phyloP scores from a whole-genome alignment of 2,329 filamentous ascomycete species.

The Fusarium equiseti region DNA sequence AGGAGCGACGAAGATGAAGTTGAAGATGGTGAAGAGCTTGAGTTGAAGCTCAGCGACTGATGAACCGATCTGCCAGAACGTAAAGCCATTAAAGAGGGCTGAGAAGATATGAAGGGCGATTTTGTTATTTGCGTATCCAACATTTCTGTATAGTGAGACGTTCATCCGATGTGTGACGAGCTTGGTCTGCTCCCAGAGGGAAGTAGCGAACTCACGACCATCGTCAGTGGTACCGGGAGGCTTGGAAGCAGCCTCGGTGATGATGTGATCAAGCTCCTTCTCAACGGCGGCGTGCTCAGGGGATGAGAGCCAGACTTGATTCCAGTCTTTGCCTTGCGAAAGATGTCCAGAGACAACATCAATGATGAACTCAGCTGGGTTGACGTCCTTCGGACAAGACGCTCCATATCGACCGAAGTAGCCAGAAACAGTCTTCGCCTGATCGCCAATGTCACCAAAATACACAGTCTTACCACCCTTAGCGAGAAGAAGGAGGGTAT shows the following conservation, averaged over 20 bases:
- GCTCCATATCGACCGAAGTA: constrained; percentile 78
- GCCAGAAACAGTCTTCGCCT: constrained; percentile 64
- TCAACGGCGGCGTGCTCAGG: constrained; percentile 67
- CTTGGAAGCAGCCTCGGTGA: constrained; percentile 64
- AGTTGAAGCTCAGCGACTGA: constrained; percentile 64
- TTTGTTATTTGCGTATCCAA: constrained; percentile 75
- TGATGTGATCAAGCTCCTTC: constrained; percentile 73
- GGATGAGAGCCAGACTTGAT: constrained; percentile 76
- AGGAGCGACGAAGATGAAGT: constrained; percentile 72
- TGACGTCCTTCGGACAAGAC: constrained; percentile 70
- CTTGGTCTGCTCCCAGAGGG: constrained; percentile 72
- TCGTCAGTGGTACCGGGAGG: constrained; percentile 57
- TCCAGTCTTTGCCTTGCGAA: constrained; percentile 69
- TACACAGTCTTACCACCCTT: constrained; percentile 75
- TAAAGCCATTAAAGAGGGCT: constrained; percentile 71
- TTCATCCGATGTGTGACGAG: constrained; percentile 74
- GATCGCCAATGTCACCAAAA: constrained; percentile 73
- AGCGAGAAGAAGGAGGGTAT: constrained; percentile 73
- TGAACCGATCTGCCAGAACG: constrained; percentile 70
- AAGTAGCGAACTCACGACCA: constrained; percentile 78
- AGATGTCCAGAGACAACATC: constrained; percentile 65
- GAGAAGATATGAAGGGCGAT: constrained; percentile 66
- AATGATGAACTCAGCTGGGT: constrained; percentile 84
- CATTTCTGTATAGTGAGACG: constrained; percentile 73
- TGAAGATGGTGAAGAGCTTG: constrained; percentile 70